phyloP scores from a whole-genome alignment of 305 asterid species.

The Fraxinus platypoda region DNA sequence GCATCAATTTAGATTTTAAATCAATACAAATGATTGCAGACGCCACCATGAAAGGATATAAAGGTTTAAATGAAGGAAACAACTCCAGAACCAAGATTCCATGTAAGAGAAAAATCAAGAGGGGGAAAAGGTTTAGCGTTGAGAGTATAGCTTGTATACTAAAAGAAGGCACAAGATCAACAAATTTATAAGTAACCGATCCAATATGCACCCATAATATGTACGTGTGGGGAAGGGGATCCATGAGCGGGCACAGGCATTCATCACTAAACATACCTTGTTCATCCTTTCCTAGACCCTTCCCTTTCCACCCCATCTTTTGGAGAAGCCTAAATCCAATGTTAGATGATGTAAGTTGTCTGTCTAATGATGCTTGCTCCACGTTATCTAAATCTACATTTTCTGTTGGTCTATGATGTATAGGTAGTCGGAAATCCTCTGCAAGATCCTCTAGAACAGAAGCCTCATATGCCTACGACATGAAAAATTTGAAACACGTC shows the following conservation, averaged over 20 bases:
- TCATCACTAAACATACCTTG: conserved; percentile 54
- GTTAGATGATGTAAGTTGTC: conserved; percentile 71
- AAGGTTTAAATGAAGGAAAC: neutral
- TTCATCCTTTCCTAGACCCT: conserved; percentile 94
- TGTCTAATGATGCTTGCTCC: conserved; percentile 92
- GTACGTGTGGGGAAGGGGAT: neutral
- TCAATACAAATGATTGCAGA: neutral
- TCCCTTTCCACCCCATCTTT: conserved; percentile 99
- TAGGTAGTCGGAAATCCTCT: conserved; percentile 86
- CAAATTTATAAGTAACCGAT: neutral
- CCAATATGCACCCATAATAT: neutral
- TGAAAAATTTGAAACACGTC: conserved; percentile 18
- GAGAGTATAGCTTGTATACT: neutral
- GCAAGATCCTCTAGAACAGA: conserved; percentile 86
- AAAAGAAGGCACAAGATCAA: conserved; percentile 1
- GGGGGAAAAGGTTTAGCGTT: neutral
- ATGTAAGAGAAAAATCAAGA: neutral
- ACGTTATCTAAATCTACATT: conserved; percentile 85
- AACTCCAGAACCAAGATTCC: neutral
- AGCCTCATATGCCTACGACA: conserved; percentile 56
- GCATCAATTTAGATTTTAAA: neutral
- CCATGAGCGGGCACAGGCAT: neutral
- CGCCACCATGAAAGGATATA: neutral
- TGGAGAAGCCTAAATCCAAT: conserved; percentile 90
- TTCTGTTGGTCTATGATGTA: conserved; percentile 74